These are phyloP conservation scores for Mycena venus DNA, from an alignment of 768 basidiomycete genomes.

Conservation along the genomic window DNA sequence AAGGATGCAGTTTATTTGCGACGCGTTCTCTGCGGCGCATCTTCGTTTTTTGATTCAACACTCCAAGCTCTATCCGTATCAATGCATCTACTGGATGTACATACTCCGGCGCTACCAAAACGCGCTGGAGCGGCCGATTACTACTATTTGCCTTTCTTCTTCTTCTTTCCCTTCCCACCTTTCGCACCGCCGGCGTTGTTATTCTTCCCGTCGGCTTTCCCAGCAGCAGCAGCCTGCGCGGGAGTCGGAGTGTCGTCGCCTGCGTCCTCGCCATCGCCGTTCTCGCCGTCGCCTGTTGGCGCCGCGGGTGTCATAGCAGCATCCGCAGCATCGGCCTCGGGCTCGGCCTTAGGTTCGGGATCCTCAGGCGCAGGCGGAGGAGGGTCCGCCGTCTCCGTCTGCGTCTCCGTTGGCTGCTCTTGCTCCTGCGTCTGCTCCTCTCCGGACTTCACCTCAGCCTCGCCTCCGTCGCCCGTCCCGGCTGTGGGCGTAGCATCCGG, in stretches of 20 bases:
- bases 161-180: slow-evolving; percentile 20
- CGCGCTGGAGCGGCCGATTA: background rate
- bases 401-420: background rate
- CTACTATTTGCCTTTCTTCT: slow-evolving; percentile 16
- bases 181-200: slow-evolving; percentile 7
- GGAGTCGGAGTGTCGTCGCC: background rate
- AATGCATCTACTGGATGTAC: background rate
- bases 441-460: slow-evolving; percentile 2
- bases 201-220: slow-evolving; percentile 20
- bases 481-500: slow-evolving; percentile 5
- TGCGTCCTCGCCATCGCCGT: slow-evolving; percentile 10
- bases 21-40: background rate
- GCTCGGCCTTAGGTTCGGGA: slow-evolving; percentile 1
- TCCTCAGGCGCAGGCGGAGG: slow-evolving; percentile 11
- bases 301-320: background rate
- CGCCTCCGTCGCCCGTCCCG: slow-evolving; percentile 8
- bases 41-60: background rate
- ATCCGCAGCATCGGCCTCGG: background rate
- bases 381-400: slow-evolving; percentile 10
- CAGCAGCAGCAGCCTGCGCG: background rate
- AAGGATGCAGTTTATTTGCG: slow-evolving; percentile 3
- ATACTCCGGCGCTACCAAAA: background rate
- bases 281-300: slow-evolving; percentile 11
- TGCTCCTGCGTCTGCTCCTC: slow-evolving; percentile 9
- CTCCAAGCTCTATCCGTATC: slow-evolving; percentile 7